Evolutionary conservation across 2,329 filamentous ascomycete species (phyloP).

Genomic region (Aspergillus sp.): DNA sequence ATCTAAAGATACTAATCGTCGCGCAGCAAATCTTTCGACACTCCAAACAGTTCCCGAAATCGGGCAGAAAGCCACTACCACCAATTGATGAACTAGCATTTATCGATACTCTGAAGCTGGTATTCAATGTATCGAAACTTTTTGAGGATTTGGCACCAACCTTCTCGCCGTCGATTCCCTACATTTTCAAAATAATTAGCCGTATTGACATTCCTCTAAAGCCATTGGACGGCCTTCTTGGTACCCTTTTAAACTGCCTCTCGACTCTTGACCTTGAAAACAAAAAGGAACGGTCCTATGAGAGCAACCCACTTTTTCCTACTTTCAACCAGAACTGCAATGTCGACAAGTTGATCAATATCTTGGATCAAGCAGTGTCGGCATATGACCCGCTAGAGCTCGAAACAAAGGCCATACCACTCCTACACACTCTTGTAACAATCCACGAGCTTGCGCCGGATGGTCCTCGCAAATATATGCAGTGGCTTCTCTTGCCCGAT

Average conservation of each 20-base stretch:
- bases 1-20: slow-evolving; percentile 18
- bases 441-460: slow-evolving; percentile 70
- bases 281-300: slow-evolving; percentile 48
- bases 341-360: slow-evolving; percentile 64
- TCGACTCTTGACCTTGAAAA: slow-evolving; percentile 72
- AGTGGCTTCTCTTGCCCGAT: slow-evolving; percentile 69
- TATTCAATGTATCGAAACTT: slow-evolving; percentile 84
- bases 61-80: slow-evolving; percentile 32
- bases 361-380: slow-evolving; percentile 67
- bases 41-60: slow-evolving; percentile 55
- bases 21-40: slow-evolving; percentile 67
- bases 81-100: slow-evolving; percentile 74
- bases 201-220: slow-evolving; percentile 60
- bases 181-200: slow-evolving; percentile 68
- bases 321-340: slow-evolving; percentile 59
- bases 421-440: slow-evolving; percentile 71
- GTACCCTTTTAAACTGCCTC: slow-evolving; percentile 74
- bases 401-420: slow-evolving; percentile 67
- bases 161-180: slow-evolving; percentile 68
- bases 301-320: slow-evolving; percentile 64
- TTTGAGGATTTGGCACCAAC: slow-evolving; percentile 60
- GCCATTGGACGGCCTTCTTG: slow-evolving; percentile 71
- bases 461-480: slow-evolving; percentile 62
- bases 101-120: slow-evolving; percentile 77
- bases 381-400: slow-evolving; percentile 68